Evolutionary conservation across 164 flowering plant genomes (phyloP).

Genomic region (Vitis amurensis): DNA sequence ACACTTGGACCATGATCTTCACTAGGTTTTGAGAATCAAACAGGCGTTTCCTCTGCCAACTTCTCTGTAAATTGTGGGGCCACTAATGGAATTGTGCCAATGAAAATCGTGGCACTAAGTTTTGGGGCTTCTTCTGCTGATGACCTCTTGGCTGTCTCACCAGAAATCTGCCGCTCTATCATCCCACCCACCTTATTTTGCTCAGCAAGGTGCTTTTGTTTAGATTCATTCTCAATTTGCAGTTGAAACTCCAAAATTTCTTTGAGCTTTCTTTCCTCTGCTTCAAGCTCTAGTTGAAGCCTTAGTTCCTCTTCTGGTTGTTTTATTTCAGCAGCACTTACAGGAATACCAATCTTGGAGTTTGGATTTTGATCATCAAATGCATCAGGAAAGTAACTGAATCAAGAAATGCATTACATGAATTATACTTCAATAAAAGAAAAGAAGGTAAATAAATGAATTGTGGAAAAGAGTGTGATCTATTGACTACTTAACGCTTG

Average conservation of each 20-base stretch:
- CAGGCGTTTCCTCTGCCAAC: too few relatives aligned
- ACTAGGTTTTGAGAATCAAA: too few relatives aligned
- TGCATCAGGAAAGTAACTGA: constrained; percentile 45
- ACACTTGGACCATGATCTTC: too few relatives aligned
- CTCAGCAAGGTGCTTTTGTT: constrained; percentile 85
- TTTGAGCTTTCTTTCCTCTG: constrained; percentile 91
- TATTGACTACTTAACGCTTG: background rate
- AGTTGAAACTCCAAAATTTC: constrained; percentile 93
- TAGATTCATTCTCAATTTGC: constrained; percentile 86
- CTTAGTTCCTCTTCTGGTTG: constrained; percentile 68
- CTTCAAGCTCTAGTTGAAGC: constrained; percentile 83
- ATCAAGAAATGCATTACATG: constrained; percentile 15
- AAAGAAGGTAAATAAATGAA: background rate
- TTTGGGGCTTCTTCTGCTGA: too few relatives aligned
- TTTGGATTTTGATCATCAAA: constrained; percentile 47
- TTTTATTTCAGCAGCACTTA: constrained; percentile 35
- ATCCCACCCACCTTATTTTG: constrained; percentile 38
- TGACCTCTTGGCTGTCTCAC: too few relatives aligned
- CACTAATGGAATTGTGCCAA: too few relatives aligned
- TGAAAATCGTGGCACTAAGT: too few relatives aligned
- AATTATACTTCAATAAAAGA: background rate
- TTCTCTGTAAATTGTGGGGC: too few relatives aligned
- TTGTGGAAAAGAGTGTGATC: background rate
- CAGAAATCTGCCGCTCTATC: too few relatives aligned
- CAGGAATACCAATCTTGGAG: constrained; percentile 29